Percentiles rank a stretch among this genome's conserved stretches.
phyloP scores from a whole-genome alignment of 1,139 yeast genomes.

The Zygosaccharomyces sapae region DNA sequence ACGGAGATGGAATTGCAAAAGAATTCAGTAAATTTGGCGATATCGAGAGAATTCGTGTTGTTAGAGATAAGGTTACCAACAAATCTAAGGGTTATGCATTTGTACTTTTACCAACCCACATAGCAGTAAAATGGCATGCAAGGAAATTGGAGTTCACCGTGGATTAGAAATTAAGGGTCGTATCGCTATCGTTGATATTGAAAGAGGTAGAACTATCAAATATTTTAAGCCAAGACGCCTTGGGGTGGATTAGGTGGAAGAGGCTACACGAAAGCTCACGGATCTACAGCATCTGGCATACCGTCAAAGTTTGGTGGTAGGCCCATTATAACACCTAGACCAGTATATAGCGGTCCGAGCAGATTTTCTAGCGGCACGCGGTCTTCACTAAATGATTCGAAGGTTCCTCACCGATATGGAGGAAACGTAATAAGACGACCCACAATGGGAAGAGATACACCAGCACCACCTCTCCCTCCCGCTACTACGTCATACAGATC shows the following conservation, averaged over 20 bases:
- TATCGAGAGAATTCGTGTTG: conserved; percentile 60
- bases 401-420: neutral
- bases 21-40: conserved; percentile 64
- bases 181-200: conserved; percentile 70
- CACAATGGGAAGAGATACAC: neutral
- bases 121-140: conserved; percentile 44
- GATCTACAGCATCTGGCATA: conserved; percentile 1
- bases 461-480: neutral
- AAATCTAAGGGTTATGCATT: conserved; percentile 83
- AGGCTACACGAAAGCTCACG: conserved; percentile 39
- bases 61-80: conserved; percentile 51
- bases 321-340: conserved; percentile 10
- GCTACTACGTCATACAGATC: conserved; percentile 25
- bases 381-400: neutral
- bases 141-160: conserved; percentile 41
- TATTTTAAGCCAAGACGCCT: conserved; percentile 77
- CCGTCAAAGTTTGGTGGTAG: conserved; percentile 6
- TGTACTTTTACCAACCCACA: conserved; percentile 52
- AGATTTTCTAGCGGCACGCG: conserved; percentile 13
- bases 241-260: conserved; percentile 77
- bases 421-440: conserved; percentile 2
- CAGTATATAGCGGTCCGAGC: conserved; percentile 15
- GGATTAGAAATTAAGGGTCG: conserved; percentile 52
- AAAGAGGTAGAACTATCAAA: conserved; percentile 70
- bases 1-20: conserved; percentile 65